Evolutionary conservation across 208 protist species (phyloP), one percentile per base, ranked within the genome.

Genomic region (Leishmania lainsoni): DNA sequence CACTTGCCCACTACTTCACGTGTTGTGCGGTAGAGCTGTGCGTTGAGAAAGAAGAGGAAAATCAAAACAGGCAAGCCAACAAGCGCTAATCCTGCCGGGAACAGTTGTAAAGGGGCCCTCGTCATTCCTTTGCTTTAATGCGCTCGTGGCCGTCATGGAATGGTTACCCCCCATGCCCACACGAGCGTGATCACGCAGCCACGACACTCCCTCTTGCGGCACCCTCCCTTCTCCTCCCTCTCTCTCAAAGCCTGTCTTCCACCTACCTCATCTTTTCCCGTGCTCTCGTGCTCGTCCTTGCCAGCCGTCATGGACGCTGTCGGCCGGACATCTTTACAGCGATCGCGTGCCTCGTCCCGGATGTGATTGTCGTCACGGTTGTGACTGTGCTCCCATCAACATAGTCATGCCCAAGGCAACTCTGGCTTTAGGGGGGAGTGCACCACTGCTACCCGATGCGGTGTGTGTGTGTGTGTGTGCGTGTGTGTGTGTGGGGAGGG

Each of bases 391-490:
- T 1, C 35, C 84, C 29, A 70, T 90, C 48, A 86, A 92, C 76
- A 71, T 58, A 58, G 88, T 89, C 79, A 66, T 78, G 16, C 5
- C 17, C 12, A 32, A 80, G 71, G 2, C 35, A 5, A 6, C 29
- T 32, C 35, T 14, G 22, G 49, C 22, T 22, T 20, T 14, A 32
- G 48, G 2, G 54, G 26, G 2, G 35, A 39, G 35, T 17, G 26
- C 73, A 48, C 35, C 42, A 16, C 12, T 92, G 89, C 80, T 86
- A 85, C 78, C 85, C 83, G 51, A 84, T 92, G 81, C 87, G 84
- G 84, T 39, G 35, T 39, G 35, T 1, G 35, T 39, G 35, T 39
- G 35, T 39, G 35, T 39, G 35, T 39, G 35, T 39, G 35, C 2
- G 35, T 39, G 35, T 39, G 35, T 0, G 35, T 0, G 35, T 0